Evolutionary conservation across 805 yeast genomes (phyloP), one percentile per base, ranked within the genome.

Genomic region (Saccharomycopsis oosterbeekiorum): DNA sequence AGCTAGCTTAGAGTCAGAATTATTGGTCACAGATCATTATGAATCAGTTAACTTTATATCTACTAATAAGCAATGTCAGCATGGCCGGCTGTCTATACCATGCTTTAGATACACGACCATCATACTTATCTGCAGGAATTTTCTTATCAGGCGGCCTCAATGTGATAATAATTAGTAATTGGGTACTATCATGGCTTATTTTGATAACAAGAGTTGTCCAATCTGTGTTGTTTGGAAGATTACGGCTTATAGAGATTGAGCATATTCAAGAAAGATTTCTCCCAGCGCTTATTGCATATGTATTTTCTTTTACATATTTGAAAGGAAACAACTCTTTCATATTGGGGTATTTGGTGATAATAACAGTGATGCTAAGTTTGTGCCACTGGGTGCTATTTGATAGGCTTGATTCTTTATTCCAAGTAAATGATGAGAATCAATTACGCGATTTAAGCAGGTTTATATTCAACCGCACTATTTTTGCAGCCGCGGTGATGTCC

Each of bases 341-440:
- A n/a, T 79, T 76, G 59, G 66, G 71, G 64, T 66, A 71, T 9
- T 71, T 77, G 62, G 74, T 78, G 2, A 63, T 73, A 4, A 67
- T 75, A 14, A 67, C 84, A 64, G 68, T 84, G 68, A 77, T 79
- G 70, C 71, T 83, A 69, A 86, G 85, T 68, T 84, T 86, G 1
- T 84, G 87, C 74, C 96, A 91, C 69, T 86, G 96, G 84, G 79
- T 94, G 0, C 71, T 86, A 55, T 73, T 75, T 43, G 85, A 82
- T 60, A 69, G 88, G 26, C 73, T 80, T 15, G 84, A 82, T 36
- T 71, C 70, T 60, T 60, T 72, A 15, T 71, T 71, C 36, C 68
- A 64, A 39, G 68, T 75, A 4, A 68, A 66, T 24, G 75, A 74
- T 57, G 68, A 67, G 41, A 59, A 70, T 8, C 60, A 66, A 1